phyloP scores from a whole-genome alignment of 768 basidiomycete species.

The Termitomyces sp. region DNA sequence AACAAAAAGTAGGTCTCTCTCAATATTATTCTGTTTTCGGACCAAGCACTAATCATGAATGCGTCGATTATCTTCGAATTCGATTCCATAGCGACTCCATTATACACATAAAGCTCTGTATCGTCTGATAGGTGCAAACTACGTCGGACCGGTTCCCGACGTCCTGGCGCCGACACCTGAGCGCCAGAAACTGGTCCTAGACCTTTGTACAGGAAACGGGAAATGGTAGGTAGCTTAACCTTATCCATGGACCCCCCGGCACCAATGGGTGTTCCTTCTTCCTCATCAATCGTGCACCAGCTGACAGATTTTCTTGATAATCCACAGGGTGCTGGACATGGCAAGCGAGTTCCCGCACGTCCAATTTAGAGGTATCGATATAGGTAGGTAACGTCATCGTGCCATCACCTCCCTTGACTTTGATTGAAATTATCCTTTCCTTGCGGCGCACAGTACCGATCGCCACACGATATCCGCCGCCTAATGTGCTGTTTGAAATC shows the following conservation, averaged over 20 bases:
- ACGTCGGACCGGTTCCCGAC: constrained; percentile 56
- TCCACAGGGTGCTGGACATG: constrained; percentile 70
- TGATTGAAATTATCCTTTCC: background rate
- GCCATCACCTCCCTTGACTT: constrained; percentile 12
- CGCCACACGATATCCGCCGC: constrained; percentile 55
- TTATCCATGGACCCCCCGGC: constrained; percentile 16
- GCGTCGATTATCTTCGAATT: background rate
- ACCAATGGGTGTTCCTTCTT: constrained; percentile 3
- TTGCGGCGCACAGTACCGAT: constrained; percentile 55
- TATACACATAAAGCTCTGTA: constrained; percentile 46
- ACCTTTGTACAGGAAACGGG: constrained; percentile 77
- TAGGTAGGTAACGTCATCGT: constrained; percentile 46
- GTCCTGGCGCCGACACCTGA: constrained; percentile 38
- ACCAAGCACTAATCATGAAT: background rate
- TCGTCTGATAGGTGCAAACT: constrained; percentile 51
- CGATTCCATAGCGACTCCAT: constrained; percentile 45
- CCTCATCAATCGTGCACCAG: constrained; percentile 1
- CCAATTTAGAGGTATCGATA: constrained; percentile 69
- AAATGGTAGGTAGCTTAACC: constrained; percentile 48
- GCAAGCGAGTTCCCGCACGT: constrained; percentile 61
- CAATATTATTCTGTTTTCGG: background rate
- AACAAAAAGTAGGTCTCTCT: constrained; percentile 54
- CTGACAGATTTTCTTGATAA: constrained; percentile 7
- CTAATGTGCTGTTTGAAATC: constrained; percentile 65
- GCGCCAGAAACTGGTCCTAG: constrained; percentile 54